Conservation (phyloP, 495 filamentous ascomycete species). For the Alectoria sarmentosa region DNA sequence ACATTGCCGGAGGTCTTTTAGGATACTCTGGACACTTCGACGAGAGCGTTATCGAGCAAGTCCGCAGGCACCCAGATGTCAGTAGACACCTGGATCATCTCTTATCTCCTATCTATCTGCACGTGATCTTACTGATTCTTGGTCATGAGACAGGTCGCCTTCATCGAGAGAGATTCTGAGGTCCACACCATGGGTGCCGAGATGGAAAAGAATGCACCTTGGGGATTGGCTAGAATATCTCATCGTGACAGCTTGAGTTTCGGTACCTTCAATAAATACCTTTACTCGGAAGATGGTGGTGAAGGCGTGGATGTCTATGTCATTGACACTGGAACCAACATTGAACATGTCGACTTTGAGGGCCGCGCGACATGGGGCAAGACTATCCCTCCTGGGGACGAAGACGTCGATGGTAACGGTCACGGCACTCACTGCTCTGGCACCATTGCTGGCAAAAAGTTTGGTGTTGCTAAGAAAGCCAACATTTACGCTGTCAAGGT, state of each 20-base stretch:
- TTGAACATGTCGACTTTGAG: conserved; percentile 92
- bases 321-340: conserved; percentile 95
- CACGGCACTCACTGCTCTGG: conserved; percentile 99
- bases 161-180: conserved; percentile 88
- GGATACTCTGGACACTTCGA: conserved; percentile 97
- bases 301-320: conserved; percentile 99
- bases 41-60: conserved; percentile 83
- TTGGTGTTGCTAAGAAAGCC: conserved; percentile 98
- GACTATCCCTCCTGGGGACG: conserved; percentile 81
- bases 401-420: conserved; percentile 90
- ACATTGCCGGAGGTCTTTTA: conserved; percentile 73
- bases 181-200: conserved; percentile 68
- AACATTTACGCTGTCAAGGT: conserved; percentile 97
- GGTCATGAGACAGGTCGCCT: conserved; percentile 64
- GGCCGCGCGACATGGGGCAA: conserved; percentile 94
- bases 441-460: conserved; percentile 95
- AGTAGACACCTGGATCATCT: conserved; percentile 40
- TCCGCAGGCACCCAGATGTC: conserved; percentile 95
- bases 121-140: conserved; percentile 19
- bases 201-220: conserved; percentile 86
- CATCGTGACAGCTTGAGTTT: conserved; percentile 83
- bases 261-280: conserved; percentile 95
- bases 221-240: conserved; percentile 97
- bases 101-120: conserved; percentile 18
- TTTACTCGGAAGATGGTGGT: conserved; percentile 83